phyloP scores from a whole-genome alignment of 768 basidiomycete species.

The Psilocybe azurescens region DNA sequence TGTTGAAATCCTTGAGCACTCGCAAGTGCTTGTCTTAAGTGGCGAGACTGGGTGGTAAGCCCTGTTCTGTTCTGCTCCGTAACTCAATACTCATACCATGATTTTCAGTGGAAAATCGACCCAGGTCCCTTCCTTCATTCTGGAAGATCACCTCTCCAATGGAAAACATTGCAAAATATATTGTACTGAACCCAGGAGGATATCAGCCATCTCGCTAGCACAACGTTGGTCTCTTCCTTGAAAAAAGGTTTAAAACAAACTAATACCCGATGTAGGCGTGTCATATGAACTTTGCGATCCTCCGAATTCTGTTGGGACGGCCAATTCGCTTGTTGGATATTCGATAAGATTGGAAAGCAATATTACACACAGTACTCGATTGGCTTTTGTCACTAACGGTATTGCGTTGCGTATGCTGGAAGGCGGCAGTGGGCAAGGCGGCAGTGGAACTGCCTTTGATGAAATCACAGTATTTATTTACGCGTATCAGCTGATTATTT shows the following conservation, averaged over 20 bases:
- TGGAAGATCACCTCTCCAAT: slow-evolving; percentile 84
- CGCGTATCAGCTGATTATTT: slow-evolving; percentile 2
- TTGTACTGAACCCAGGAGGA: slow-evolving; percentile 94
- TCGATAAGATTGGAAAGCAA: slow-evolving; percentile 93
- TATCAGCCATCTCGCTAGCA: slow-evolving; percentile 94
- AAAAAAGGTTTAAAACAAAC: background rate
- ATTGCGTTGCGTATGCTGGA: slow-evolving; percentile 98
- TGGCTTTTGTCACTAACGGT: slow-evolving; percentile 91
- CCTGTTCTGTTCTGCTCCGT: slow-evolving; percentile 5
- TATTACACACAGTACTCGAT: slow-evolving; percentile 75
- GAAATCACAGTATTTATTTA: slow-evolving; percentile 81
- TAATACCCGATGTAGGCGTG: slow-evolving; percentile 49
- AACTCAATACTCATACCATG: slow-evolving; percentile 1
- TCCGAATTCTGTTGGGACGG: slow-evolving; percentile 76
- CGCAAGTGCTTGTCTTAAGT: slow-evolving; percentile 87
- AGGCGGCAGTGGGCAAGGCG: slow-evolving; percentile 70
- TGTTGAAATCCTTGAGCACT: slow-evolving; percentile 65
- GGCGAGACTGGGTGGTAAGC: slow-evolving; percentile 49
- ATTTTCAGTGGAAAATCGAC: slow-evolving; percentile 91
- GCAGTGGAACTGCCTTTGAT: slow-evolving; percentile 84
- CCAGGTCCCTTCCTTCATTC: slow-evolving; percentile 91
- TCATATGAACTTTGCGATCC: slow-evolving; percentile 91
- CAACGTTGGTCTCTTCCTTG: slow-evolving; percentile 54
- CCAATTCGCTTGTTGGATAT: slow-evolving; percentile 87
- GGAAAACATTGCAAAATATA: slow-evolving; percentile 90